Conservation (phyloP, 2,329 filamentous ascomycete species). For the Paraphaeosphaeria sporulosa region DNA sequence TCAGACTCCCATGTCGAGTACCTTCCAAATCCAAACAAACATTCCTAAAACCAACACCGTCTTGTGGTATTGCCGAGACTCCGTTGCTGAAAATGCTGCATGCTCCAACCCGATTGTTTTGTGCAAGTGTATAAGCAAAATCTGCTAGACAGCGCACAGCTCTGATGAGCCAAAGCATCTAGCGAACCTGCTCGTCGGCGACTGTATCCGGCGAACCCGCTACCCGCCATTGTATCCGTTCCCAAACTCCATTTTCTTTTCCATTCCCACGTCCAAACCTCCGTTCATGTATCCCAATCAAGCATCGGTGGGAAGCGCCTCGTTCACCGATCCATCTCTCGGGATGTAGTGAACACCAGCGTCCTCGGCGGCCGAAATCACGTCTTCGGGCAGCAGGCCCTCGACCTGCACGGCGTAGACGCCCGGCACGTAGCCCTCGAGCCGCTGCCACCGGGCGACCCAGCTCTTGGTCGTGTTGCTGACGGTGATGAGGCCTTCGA, state of each 20-base stretch:
- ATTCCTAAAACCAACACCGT: background rate
- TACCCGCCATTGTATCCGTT: background rate
- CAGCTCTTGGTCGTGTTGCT: constrained; percentile 84
- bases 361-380: constrained; percentile 63
- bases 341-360: constrained; percentile 69
- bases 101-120: background rate
- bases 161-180: background rate
- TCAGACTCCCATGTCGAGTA: background rate
- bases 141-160: background rate
- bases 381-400: constrained; percentile 71
- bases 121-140: background rate
- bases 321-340: constrained; percentile 47
- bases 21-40: background rate
- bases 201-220: background rate
- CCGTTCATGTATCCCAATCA: background rate
- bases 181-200: no score
- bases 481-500: constrained; percentile 88
- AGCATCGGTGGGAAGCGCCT: constrained; percentile 44
- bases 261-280: constrained; percentile 1
- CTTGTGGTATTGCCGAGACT: constrained; percentile 25
- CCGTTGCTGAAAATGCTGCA: constrained; percentile 35
- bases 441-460: constrained; percentile 95
- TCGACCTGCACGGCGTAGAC: constrained; percentile 96
- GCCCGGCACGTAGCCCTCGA: constrained; percentile 86
- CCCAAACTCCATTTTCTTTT: background rate